Evolutionary conservation across 495 filamentous ascomycete genomes (phyloP), one percentile per base, ranked within the genome.

Genomic region (Hypoxylon intermedium): DNA sequence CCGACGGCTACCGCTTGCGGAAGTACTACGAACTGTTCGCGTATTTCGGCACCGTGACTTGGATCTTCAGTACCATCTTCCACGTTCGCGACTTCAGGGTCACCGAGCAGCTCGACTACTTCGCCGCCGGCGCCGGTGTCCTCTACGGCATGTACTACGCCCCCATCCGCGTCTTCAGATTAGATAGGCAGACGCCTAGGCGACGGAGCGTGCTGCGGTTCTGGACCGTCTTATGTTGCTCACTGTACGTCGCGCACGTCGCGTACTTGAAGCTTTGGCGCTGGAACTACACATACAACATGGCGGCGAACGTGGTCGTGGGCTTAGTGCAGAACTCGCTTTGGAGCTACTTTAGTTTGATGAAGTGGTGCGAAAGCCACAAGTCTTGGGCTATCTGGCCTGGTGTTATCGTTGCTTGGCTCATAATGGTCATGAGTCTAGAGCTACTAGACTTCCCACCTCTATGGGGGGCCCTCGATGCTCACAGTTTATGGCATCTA

Each of bases 231-330:
- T 57, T 88, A 6, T 98, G 94, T 67, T 68, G 86, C 19, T 47
- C 74, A 2, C 73, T 96, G 33, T 98, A 94, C 73, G 76, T 78
- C 11, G 75, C 82, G 23, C 94, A 98, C 68, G 88, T 95, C 46
- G 82, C 79, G 53, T 98, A 97, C 71, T 82, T 98, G 41, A 90
- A 84, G 65, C 83, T 91, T 58, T 88, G 90, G 83, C 79, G 79
- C 21, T 98, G 94, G 91, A 89, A 97, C 70, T 98, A 98, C 69
- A 87, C 86, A 2, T 98, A 98, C 76, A 98, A 98, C 66, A 98
- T 98, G 93, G 84, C 86, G 1, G 95, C 92, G 13, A 98, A 97
- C 65, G 90, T 98, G 20, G 86, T 83, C 9, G 82, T 89, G 19
- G 94, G 94, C 0, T 79, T 90, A 42, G 70, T 95, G 21, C 87